phyloP scores from a whole-genome alignment of 495 filamentous ascomycete species.

The Penicillium argentinense region DNA sequence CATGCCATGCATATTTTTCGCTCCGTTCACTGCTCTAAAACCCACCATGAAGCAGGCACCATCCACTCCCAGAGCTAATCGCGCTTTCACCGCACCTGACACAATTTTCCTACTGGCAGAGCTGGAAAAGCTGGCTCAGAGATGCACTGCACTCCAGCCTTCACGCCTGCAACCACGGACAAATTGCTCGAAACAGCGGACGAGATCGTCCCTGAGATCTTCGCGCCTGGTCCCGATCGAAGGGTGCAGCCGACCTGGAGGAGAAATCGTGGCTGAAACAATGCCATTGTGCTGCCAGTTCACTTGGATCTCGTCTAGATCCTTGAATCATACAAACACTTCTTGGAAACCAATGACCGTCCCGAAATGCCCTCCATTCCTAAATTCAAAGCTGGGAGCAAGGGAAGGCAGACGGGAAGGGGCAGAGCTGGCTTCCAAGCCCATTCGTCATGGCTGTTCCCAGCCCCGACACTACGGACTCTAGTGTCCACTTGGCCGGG shows the following conservation, averaged over 20 bases:
- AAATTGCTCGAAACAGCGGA: constrained; percentile 25
- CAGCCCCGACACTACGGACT: constrained; percentile 13
- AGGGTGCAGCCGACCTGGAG: no score
- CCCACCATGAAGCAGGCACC: no score
- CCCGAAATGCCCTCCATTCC: no score
- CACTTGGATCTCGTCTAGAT: neutral
- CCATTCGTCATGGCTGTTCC: constrained; percentile 2
- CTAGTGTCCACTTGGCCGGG: constrained; percentile 10
- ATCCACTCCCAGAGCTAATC: constrained; percentile 1
- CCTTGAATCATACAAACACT: neutral
- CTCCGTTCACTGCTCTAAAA: neutral
- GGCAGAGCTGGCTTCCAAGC: no score
- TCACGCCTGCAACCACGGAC: constrained; percentile 21
- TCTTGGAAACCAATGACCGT: constrained; percentile 2
- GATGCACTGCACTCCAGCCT: constrained; percentile 17
- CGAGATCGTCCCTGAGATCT: constrained; percentile 23
- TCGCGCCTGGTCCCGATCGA: constrained; percentile 17
- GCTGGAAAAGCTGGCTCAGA: neutral
- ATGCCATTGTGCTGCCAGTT: constrained; percentile 14
- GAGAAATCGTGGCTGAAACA: constrained; percentile 21
- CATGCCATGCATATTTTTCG: constrained; percentile 10
- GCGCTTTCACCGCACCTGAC: neutral
- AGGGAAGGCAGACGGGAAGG: no score
- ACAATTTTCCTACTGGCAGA: constrained; percentile 3
- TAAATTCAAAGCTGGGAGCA: no score